A percentile compares a stretch with the other conserved stretches of the same genome.
Conservation (phyloP, 176 grass and related monocot genomes). For the Oryza nivara region DNA sequence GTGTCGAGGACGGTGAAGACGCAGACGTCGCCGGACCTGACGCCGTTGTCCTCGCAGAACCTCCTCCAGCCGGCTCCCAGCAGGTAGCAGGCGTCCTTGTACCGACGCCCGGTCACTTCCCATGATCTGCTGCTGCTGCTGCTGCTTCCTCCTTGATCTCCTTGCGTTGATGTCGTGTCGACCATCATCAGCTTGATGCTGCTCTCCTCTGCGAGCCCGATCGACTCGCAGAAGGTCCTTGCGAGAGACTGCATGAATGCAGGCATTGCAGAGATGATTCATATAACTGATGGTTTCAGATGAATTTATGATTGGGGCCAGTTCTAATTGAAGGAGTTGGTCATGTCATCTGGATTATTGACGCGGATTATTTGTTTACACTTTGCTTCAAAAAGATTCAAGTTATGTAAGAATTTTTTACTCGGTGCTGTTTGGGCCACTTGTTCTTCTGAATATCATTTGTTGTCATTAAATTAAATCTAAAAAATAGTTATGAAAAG, state of each 20-base stretch:
- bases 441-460: too few species aligned
- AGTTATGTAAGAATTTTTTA: too few species aligned
- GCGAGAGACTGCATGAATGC: constrained; percentile 1
- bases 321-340: too few species aligned
- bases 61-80: background rate
- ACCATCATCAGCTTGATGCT: constrained; percentile 27
- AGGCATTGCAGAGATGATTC: background rate
- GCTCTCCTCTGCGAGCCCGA: background rate
- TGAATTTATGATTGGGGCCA: too few species aligned
- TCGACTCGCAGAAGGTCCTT: background rate
- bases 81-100: background rate
- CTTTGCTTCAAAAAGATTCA: too few species aligned
- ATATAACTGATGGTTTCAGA: background rate
- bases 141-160: too few species aligned
- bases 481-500: too few species aligned
- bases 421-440: too few species aligned
- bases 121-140: background rate
- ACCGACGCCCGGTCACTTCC: background rate
- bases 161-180: background rate
- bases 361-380: too few species aligned
- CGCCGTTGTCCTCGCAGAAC: constrained; percentile 20
- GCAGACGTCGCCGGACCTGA: constrained; percentile 29
- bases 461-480: too few species aligned
- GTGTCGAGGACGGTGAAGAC: constrained; percentile 15
- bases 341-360: too few species aligned